Conservation (phyloP, 495 filamentous ascomycete genomes). For the Acidiella bohemica region DNA sequence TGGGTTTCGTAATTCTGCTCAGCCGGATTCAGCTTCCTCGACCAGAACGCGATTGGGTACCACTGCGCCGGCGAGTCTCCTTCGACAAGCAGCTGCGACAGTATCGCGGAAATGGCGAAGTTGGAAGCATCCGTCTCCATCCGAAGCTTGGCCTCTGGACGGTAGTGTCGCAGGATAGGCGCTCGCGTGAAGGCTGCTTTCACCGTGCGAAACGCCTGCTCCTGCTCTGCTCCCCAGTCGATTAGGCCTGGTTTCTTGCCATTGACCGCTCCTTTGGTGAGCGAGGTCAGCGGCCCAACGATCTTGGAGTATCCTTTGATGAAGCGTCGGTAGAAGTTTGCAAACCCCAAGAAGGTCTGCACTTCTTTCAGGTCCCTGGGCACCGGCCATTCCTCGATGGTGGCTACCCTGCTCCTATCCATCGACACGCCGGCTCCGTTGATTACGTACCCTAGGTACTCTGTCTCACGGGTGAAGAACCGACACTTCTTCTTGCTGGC, state of each 20-base stretch:
- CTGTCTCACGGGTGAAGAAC: not conserved
- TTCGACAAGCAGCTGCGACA: slow-evolving; percentile 3
- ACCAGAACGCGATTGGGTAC: slow-evolving; percentile 11
- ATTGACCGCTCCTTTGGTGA: slow-evolving; percentile 8
- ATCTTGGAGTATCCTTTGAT: slow-evolving; percentile 11
- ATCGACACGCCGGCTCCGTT: slow-evolving; percentile 11
- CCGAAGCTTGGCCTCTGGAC: not conserved
- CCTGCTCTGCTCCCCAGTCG: not conserved
- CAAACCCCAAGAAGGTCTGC: slow-evolving; percentile 21
- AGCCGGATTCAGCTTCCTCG: not conserved
- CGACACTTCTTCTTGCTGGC: slow-evolving; percentile 11
- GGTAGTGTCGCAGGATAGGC: not conserved
- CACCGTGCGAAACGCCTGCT: not conserved
- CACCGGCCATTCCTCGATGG: slow-evolving; percentile 16
- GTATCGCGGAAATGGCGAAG: slow-evolving; percentile 3
- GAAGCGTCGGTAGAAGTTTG: slow-evolving; percentile 22
- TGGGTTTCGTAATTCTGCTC: slow-evolving; percentile 12
- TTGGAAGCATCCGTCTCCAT: slow-evolving; percentile 20
- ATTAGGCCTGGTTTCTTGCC: not conserved
- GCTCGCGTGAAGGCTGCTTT: not conserved
- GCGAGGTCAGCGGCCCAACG: not conserved
- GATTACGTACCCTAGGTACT: slow-evolving; percentile 19
- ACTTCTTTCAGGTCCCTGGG: slow-evolving; percentile 17
- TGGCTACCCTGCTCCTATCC: slow-evolving; percentile 10
- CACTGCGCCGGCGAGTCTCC: not conserved